phyloP scores from a whole-genome alignment of 306 rosid species.

The Dalbergia cochinchinensis region DNA sequence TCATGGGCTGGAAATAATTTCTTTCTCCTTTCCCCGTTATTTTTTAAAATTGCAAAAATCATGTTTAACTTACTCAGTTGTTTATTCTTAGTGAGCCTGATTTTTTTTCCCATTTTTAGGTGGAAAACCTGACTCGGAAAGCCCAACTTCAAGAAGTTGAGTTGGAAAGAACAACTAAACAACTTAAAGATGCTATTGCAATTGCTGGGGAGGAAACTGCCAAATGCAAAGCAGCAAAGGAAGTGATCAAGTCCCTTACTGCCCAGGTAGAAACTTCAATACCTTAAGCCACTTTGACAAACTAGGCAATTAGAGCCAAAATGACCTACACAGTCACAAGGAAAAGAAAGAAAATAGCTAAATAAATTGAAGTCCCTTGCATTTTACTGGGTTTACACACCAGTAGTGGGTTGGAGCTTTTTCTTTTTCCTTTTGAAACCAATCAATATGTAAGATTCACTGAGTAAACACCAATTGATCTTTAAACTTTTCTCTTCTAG shows the following conservation, averaged over 20 bases:
- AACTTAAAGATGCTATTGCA: conserved; percentile 91
- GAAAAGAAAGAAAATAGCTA: conserved; percentile 28
- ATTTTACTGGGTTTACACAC: neutral
- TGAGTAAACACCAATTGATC: conserved; percentile 10
- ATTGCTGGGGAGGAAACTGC: conserved; percentile 91
- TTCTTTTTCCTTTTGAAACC: conserved; percentile 19
- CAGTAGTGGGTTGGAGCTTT: conserved; percentile 13
- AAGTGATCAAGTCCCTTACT: conserved; percentile 97
- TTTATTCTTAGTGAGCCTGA: conserved; percentile 43
- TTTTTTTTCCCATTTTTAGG: conserved; percentile 57
- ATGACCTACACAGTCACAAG: conserved; percentile 2
- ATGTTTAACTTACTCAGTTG: conserved; percentile 39
- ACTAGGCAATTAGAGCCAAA: conserved; percentile 29
- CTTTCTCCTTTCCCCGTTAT: conserved; percentile 3
- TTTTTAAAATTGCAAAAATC: conserved; percentile 10
- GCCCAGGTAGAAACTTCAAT: conserved; percentile 71
- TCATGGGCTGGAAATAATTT: conserved; percentile 23
- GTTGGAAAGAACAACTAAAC: conserved; percentile 91
- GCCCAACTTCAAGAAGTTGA: conserved; percentile 91
- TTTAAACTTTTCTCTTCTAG: conserved; percentile 30
- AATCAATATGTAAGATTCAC: conserved; percentile 10
- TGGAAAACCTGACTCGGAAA: conserved; percentile 87
- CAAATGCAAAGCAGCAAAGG: conserved; percentile 95
- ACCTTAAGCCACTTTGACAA: conserved; percentile 26
- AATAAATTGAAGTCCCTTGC: neutral